phyloP scores from a whole-genome alignment of 1,284 basidiomycete species.

The Entoloma clypeatum region DNA sequence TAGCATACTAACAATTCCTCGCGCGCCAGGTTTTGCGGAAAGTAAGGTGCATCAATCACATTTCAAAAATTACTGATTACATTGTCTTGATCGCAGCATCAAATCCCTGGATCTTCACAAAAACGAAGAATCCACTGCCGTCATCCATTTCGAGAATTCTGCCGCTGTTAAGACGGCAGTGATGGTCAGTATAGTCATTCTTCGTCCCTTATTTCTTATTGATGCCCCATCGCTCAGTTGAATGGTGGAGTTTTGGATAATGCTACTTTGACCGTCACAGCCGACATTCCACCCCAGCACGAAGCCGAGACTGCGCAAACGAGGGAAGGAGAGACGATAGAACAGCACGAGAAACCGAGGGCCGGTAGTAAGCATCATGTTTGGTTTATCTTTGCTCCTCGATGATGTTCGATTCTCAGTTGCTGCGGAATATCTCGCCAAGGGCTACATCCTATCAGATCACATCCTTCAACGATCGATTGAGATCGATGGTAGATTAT shows the following conservation, averaged over 20 bases:
- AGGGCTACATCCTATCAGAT: constrained; percentile 82
- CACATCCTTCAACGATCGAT: constrained; percentile 80
- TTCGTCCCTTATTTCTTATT: neutral
- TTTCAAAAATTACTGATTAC: neutral
- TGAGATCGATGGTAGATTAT: constrained; percentile 72
- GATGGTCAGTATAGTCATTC: constrained; percentile 45
- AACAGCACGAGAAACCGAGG: constrained; percentile 80
- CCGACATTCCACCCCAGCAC: constrained; percentile 58
- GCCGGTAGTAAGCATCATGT: constrained; percentile 57
- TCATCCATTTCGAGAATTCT: constrained; percentile 70
- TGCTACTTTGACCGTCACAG: constrained; percentile 55
- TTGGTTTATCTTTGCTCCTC: constrained; percentile 6
- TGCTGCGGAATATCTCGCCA: constrained; percentile 86
- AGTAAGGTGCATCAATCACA: constrained; percentile 37
- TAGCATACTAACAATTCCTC: no score
- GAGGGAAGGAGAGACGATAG: constrained; percentile 40
- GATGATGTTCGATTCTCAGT: constrained; percentile 37
- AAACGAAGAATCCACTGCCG: constrained; percentile 44
- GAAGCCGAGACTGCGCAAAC: constrained; percentile 37
- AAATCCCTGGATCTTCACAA: constrained; percentile 53
- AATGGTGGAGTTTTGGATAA: constrained; percentile 72
- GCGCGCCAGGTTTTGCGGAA: constrained; percentile 81
- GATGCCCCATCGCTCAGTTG: constrained; percentile 39
- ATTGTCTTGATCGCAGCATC: constrained; percentile 9
- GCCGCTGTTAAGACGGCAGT: constrained; percentile 78